Evolutionary conservation across 2,329 filamentous ascomycete species (phyloP).

Genomic region (Orbilia brochopaga): DNA sequence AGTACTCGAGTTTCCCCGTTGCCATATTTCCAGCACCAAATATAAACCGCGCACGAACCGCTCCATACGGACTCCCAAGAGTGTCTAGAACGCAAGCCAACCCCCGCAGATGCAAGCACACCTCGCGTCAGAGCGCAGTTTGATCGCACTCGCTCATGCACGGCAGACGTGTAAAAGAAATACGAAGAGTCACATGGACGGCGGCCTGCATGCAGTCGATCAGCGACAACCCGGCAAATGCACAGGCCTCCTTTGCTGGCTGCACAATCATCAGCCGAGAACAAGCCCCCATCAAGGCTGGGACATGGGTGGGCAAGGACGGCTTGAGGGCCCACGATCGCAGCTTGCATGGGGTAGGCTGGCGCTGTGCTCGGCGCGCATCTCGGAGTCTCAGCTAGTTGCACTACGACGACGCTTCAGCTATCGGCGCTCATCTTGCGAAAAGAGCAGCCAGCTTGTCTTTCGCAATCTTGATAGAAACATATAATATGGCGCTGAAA

Average conservation of each 20-base stretch:
- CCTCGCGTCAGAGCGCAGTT: not conserved
- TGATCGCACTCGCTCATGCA: not conserved
- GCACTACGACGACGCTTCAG: not conserved
- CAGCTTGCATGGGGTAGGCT: not conserved
- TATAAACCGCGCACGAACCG: not conserved
- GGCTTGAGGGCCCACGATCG: not conserved
- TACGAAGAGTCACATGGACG: slow-evolving; percentile 17
- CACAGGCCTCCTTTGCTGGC: not conserved
- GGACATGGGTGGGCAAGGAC: not conserved
- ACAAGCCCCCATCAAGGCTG: not conserved
- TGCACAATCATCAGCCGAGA: not conserved
- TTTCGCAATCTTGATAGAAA: too few species aligned
- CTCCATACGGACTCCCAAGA: not conserved
- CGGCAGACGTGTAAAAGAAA: not conserved
- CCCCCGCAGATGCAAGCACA: not conserved
- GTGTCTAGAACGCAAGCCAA: not conserved
- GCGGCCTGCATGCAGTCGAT: not conserved
- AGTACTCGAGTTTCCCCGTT: too few species aligned
- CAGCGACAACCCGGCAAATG: not conserved
- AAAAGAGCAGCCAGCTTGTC: too few species aligned
- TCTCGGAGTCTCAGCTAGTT: too few species aligned
- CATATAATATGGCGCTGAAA: too few species aligned
- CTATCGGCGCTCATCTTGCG: too few species aligned
- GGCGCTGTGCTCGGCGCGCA: not conserved
- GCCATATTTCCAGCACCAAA: too few species aligned